Evolutionary conservation across 805 yeast genomes (phyloP).

Genomic region (Tetrapisispora taiwanensis): DNA sequence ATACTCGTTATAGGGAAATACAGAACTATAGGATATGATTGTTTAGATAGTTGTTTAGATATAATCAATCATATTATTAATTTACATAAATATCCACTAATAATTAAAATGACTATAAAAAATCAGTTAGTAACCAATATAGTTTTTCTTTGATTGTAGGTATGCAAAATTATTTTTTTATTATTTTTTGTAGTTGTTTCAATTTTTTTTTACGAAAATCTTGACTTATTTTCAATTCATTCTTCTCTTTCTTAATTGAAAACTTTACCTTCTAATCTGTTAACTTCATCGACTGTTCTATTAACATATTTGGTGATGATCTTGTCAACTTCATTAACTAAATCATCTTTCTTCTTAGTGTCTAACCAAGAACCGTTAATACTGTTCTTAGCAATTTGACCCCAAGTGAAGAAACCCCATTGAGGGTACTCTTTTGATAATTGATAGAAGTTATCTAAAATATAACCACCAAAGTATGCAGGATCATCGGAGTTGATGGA

Average conservation of each 20-base stretch:
- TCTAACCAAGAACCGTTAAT: slow-evolving; percentile 68
- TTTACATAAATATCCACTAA: no score
- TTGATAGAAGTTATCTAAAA: slow-evolving; percentile 60
- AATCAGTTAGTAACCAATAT: no score
- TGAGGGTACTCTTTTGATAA: slow-evolving; percentile 55
- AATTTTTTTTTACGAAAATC: no score
- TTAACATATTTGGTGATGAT: slow-evolving; percentile 31
- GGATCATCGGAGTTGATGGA: slow-evolving; percentile 74
- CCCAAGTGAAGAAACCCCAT: slow-evolving; percentile 53
- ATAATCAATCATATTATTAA: no score
- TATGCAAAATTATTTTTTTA: no score
- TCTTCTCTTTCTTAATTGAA: neutral
- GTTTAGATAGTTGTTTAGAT: no score
- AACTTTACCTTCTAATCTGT: slow-evolving; percentile 2
- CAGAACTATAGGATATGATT: no score
- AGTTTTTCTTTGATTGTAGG: no score
- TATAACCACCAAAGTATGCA: slow-evolving; percentile 79
- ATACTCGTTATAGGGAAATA: no score
- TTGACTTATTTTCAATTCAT: neutral
- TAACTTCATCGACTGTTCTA: slow-evolving; percentile 2
- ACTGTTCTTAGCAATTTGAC: slow-evolving; percentile 49
- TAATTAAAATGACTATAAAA: no score
- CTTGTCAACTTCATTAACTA: slow-evolving; percentile 36
- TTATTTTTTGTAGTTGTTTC: no score
- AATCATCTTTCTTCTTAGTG: slow-evolving; percentile 42